Percentiles rank a stretch among this genome's conserved stretches.
Evolutionary conservation across 768 basidiomycete species (phyloP).

Genomic region (Glaciozyma martinii): DNA sequence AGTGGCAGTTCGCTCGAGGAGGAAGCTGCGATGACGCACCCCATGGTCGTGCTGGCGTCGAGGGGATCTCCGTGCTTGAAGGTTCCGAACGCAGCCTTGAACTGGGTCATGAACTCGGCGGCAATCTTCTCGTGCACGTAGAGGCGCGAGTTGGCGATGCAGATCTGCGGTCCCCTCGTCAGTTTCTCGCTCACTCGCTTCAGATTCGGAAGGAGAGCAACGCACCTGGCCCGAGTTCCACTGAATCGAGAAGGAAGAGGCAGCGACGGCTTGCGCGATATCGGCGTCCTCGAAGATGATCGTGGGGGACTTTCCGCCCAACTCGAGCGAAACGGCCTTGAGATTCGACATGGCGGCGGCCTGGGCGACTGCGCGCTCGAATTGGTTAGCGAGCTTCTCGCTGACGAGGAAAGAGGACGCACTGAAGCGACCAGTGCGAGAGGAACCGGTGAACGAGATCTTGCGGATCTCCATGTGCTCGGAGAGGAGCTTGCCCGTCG

Average conservation of each 20-base stretch:
- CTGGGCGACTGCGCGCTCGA: constrained; percentile 19
- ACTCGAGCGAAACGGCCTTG: constrained; percentile 35
- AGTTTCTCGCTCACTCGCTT: too few relatives aligned
- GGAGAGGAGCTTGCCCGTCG: constrained; percentile 29
- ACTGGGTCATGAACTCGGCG: constrained; percentile 57
- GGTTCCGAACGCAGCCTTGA: constrained; percentile 56
- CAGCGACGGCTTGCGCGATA: constrained; percentile 1
- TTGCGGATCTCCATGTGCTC: constrained; percentile 34
- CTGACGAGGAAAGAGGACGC: not conserved
- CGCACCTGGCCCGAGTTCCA: not conserved
- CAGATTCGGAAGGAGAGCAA: not conserved
- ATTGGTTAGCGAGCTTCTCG: not conserved
- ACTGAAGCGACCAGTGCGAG: constrained; percentile 14
- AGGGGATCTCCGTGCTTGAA: constrained; percentile 44
- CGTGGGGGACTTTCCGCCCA: constrained; percentile 43
- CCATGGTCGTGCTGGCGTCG: constrained; percentile 6
- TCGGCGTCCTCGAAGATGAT: constrained; percentile 49
- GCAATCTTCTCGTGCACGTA: constrained; percentile 56
- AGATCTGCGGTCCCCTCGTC: constrained; percentile 55
- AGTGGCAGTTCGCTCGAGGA: too few relatives aligned
- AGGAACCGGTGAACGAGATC: constrained; percentile 35
- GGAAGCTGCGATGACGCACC: not conserved
- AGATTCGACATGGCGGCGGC: constrained; percentile 33
- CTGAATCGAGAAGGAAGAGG: not conserved
- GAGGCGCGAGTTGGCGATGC: constrained; percentile 68